Conservation (phyloP, 805 yeast species). For the Saturnispora silvae region DNA sequence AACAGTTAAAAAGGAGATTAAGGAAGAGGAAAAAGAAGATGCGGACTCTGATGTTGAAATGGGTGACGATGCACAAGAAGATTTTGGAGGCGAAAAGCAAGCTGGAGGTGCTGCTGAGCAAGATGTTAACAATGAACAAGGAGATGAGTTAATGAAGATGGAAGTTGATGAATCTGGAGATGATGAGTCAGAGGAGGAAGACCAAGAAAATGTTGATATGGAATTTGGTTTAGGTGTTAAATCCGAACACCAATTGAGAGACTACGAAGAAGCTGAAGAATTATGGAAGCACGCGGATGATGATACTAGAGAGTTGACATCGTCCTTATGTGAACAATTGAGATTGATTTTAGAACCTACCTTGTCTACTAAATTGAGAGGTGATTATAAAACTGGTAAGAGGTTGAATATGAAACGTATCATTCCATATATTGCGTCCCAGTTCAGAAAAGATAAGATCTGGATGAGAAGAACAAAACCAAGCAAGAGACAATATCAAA, state of each 20-base stretch:
- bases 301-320: conserved; percentile 79
- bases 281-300: conserved; percentile 78
- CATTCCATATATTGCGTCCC: conserved; percentile 95
- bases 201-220: conserved; percentile 20
- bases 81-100: conserved; percentile 13
- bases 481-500: conserved; percentile 92
- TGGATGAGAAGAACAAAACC: conserved; percentile 98
- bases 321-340: conserved; percentile 84
- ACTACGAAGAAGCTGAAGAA: conserved; percentile 52
- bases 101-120: conserved; percentile 18
- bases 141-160: conserved; percentile 38
- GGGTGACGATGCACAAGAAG: conserved; percentile 15
- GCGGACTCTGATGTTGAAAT: conserved; percentile 24
- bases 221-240: conserved; percentile 15
- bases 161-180: conserved; percentile 23
- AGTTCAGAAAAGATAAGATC: conserved; percentile 93
- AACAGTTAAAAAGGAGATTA: conserved; percentile 8
- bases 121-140: conserved; percentile 16
- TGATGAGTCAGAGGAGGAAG: conserved; percentile 24
- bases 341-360: conserved; percentile 93
- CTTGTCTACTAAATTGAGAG: conserved; percentile 83
- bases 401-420: conserved; percentile 94
- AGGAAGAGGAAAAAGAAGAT: conserved; percentile 24
- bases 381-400: conserved; percentile 96
- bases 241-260: conserved; percentile 17